Evolutionary conservation across 352 stramenopile genomes (phyloP), one percentile per base, ranked within the genome.

Genomic region (Globisporangium perplexum): DNA sequence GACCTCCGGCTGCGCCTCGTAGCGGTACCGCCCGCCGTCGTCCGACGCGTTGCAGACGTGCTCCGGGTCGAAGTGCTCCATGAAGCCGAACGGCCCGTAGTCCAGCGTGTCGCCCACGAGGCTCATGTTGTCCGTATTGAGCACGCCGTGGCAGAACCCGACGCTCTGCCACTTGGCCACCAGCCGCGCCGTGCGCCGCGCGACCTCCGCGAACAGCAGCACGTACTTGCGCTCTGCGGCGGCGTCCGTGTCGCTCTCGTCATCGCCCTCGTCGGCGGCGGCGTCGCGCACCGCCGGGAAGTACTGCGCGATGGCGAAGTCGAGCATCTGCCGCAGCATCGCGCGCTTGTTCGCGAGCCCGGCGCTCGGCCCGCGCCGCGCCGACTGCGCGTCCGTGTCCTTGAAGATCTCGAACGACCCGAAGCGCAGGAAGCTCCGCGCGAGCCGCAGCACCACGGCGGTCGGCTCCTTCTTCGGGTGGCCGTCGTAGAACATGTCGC

Each of bases 391-490:
- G 49, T 96, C 85, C 35, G 67, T 69, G 14, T 71, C 59, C 55
- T 95, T 96, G 70, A 98, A 98, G 57, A 98, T 84, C 69, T 99
- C 95, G 47, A 99, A 95, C 61, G 92, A 96, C 22, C 96, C 95
- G 60, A 99, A 96, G 44, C 95, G 77, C 7, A 98, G 59, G 62
- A 99, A 99, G 38, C 38, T 43, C 38, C 98, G 42, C 96, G 86
- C 70, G 35, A 98, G 86, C 54, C 95, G 77, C 44, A 87, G 73
- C 11, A 97, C 79, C 15, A 96, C 88, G 20, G 87, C 86, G 0
- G 77, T 86, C 2, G 77, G 84, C 62, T 97, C 90, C 47, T 80
- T 62, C 31, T 87, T 80, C 18, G 22, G 22, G 52, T 50, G 50
- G 18, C 30, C 28, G 28, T 20, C n/a, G 18, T 52, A 52, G 47